These are phyloP conservation scores for Nannochloropsis granulata DNA, from an alignment of 108 stramenopile species.

Conservation along the genomic window DNA sequence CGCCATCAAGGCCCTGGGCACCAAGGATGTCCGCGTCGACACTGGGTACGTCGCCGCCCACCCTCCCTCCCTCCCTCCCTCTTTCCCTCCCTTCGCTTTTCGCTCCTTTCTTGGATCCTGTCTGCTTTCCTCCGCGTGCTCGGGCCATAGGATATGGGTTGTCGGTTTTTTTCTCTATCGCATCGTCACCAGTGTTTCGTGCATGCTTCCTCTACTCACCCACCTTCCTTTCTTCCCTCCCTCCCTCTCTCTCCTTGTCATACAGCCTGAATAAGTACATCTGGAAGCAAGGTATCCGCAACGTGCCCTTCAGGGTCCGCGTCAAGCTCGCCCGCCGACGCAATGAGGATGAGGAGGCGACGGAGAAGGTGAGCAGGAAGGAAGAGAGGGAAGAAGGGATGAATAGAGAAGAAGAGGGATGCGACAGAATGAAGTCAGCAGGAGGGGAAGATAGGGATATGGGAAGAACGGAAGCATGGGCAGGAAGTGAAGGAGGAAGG, in stretches of 20 bases:
- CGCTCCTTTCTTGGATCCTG: not conserved
- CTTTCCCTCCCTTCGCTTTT: not conserved
- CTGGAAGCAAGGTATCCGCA: slow-evolving; percentile 83
- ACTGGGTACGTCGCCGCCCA: not conserved
- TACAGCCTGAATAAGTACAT: slow-evolving; percentile 49
- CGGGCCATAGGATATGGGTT: not conserved
- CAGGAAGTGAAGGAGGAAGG: not conserved
- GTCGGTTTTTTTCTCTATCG: not conserved
- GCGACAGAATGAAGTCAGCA: too few relatives aligned
- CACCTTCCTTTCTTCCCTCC: not conserved
- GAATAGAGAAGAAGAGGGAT: too few relatives aligned
- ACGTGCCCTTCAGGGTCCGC: slow-evolving; percentile 87
- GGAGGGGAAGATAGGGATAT: not conserved
- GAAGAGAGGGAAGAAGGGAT: not conserved
- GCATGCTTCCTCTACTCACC: slow-evolving; percentile 47
- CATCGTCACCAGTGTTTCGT: not conserved
- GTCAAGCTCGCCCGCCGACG: slow-evolving; percentile 89
- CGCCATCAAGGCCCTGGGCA: slow-evolving; percentile 85
- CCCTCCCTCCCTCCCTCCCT: not conserved
- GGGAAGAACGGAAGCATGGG: not conserved
- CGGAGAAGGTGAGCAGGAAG: slow-evolving; percentile 48
- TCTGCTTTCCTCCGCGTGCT: not conserved
- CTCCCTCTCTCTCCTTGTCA: slow-evolving; percentile 44
- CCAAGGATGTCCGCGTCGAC: slow-evolving; percentile 45
- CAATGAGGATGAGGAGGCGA: slow-evolving; percentile 97